Conservation (phyloP, 306 rosid species). For the Acacia confusa region DNA sequence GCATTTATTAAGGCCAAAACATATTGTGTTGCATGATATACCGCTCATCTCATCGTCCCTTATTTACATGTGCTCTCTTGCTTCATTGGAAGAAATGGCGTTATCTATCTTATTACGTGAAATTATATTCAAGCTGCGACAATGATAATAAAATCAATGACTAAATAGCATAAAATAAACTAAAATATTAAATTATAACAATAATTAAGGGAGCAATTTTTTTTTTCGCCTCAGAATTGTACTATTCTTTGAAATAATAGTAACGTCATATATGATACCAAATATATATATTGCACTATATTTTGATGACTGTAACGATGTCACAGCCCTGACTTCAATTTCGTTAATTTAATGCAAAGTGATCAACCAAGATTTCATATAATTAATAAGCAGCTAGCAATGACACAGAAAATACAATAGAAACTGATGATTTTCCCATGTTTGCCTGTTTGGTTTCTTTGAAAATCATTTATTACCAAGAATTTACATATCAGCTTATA, state of each 20-base stretch:
- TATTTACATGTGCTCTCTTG: too few relatives aligned
- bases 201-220: neutral
- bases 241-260: neutral
- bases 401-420: neutral
- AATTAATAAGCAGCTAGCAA: neutral
- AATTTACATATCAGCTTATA: too few relatives aligned
- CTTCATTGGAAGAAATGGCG: too few relatives aligned
- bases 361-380: neutral
- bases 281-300: neutral
- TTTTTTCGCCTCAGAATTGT: neutral
- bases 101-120: neutral
- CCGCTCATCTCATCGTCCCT: neutral
- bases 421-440: neutral
- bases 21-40: neutral
- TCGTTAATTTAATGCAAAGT: neutral
- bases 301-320: neutral
- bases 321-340: neutral
- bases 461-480: too few relatives aligned
- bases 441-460: neutral
- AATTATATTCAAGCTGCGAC: neutral
- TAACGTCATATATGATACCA: neutral
- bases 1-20: neutral
- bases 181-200: neutral
- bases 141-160: neutral
- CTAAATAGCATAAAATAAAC: neutral